These are phyloP conservation scores for Agarophyton chilense DNA, from an alignment of 23 red algal species.

Conservation along the genomic window DNA sequence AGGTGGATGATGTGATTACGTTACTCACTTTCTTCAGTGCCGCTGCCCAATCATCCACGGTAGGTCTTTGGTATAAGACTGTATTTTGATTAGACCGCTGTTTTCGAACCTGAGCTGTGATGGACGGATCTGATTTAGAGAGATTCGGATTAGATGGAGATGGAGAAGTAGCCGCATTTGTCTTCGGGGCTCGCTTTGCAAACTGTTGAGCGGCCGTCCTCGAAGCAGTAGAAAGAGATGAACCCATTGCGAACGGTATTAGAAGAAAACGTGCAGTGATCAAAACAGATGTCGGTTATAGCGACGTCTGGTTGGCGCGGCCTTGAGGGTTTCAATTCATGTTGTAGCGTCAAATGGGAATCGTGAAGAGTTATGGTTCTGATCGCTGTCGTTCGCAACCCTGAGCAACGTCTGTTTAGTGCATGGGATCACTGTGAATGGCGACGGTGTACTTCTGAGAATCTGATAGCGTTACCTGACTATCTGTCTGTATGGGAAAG, in stretches of 20 bases:
- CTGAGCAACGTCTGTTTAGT: too few species aligned
- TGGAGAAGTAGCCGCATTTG: background rate
- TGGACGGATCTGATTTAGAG: background rate
- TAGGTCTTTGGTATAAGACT: constrained; percentile 12
- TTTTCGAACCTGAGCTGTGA: background rate
- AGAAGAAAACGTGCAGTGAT: background rate
- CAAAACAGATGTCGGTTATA: background rate
- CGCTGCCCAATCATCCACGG: constrained; percentile 27
- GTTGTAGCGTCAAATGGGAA: too few species aligned
- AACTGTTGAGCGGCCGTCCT: background rate
- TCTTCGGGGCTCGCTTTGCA: background rate
- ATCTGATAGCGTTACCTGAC: too few species aligned
- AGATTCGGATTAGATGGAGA: background rate
- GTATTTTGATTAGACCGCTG: background rate
- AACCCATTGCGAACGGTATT: background rate
- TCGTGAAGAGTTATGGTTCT: too few species aligned
- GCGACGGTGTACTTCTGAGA: too few species aligned
- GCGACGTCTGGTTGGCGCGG: too few species aligned
- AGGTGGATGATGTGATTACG: constrained; percentile 22
- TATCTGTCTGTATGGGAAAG: too few species aligned
- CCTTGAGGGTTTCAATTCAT: too few species aligned
- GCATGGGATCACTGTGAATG: too few species aligned
- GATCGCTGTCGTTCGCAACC: too few species aligned
- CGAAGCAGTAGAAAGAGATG: background rate
- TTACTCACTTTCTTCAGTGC: constrained; percentile 21